A percentile compares a stretch with the other conserved stretches of the same genome.
Conservation (phyloP, 345 rosid species). For the Trapa incisa region DNA sequence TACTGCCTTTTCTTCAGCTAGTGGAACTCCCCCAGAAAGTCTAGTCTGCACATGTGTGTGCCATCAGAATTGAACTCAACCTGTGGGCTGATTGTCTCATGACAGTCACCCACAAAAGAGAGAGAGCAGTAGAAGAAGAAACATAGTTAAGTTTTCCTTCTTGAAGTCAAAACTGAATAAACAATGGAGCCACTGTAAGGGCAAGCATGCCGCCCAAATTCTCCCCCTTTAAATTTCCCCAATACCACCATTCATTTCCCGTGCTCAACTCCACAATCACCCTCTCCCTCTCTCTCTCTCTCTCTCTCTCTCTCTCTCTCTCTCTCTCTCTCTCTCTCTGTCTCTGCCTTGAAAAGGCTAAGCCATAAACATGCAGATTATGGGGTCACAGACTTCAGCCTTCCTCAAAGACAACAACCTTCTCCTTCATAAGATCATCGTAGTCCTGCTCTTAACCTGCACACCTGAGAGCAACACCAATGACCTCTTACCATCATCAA, state of each 20-base stretch:
- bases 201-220: conserved; percentile 33
- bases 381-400: conserved; percentile 36
- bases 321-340: background rate
- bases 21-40: no score
- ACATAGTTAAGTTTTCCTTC: no score
- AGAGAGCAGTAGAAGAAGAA: no score
- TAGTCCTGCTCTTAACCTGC: conserved; percentile 47
- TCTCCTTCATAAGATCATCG: conserved; percentile 30
- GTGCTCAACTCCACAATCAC: conserved; percentile 32
- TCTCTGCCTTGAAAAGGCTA: conserved; percentile 2
- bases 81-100: no score
- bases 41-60: no score
- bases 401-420: conserved; percentile 32
- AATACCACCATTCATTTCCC: no score
- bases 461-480: conserved; percentile 31
- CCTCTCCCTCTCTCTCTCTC: conserved; percentile 22
- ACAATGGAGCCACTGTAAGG: no score
- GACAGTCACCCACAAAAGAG: no score
- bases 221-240: conserved; percentile 17
- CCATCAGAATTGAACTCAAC: no score
- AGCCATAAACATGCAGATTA: conserved; percentile 2
- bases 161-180: no score
- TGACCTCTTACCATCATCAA: background rate
- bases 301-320: no score
- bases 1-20: no score